A percentile compares a stretch with the other conserved stretches of the same genome.
Conservation (phyloP, 176 grass and related monocot species). For the Elymus sibiricus region DNA sequence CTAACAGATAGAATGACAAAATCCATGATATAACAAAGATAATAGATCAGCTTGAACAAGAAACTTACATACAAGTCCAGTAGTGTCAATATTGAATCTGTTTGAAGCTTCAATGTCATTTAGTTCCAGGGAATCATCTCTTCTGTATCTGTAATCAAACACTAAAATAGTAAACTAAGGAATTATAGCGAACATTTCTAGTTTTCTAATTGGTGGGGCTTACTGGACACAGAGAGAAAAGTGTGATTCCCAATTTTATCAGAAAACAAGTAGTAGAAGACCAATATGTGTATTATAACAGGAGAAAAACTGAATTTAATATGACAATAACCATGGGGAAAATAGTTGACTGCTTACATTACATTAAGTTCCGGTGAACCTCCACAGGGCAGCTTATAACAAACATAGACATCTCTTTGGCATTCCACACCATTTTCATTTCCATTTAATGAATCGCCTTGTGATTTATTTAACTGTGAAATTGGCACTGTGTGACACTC, state of each 20-base stretch:
- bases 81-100: slow-evolving; percentile 79
- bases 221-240: slow-evolving; percentile 20
- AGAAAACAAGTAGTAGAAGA: neutral
- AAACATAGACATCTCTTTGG: slow-evolving; percentile 45
- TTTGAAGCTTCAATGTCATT: slow-evolving; percentile 79
- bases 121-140: slow-evolving; percentile 66
- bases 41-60: slow-evolving; percentile 23
- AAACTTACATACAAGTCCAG: slow-evolving; percentile 93
- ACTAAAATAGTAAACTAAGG: slow-evolving; percentile 25
- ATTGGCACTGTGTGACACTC: slow-evolving; percentile 45
- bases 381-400: slow-evolving; percentile 50
- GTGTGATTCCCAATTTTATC: slow-evolving; percentile 12
- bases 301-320: neutral
- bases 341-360: slow-evolving; percentile 51
- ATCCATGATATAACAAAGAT: neutral
- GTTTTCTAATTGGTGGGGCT: slow-evolving; percentile 11
- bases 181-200: slow-evolving; percentile 12
- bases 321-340: neutral
- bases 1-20: neutral
- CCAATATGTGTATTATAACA: neutral
- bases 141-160: slow-evolving; percentile 69
- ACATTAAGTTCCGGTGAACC: slow-evolving; percentile 54
- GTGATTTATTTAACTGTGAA: slow-evolving; percentile 31
- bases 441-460: slow-evolving; percentile 21
- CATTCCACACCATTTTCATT: slow-evolving; percentile 30